These are phyloP conservation scores for Trametes elegans DNA, from an alignment of 768 basidiomycete genomes.

Conservation along the genomic window DNA sequence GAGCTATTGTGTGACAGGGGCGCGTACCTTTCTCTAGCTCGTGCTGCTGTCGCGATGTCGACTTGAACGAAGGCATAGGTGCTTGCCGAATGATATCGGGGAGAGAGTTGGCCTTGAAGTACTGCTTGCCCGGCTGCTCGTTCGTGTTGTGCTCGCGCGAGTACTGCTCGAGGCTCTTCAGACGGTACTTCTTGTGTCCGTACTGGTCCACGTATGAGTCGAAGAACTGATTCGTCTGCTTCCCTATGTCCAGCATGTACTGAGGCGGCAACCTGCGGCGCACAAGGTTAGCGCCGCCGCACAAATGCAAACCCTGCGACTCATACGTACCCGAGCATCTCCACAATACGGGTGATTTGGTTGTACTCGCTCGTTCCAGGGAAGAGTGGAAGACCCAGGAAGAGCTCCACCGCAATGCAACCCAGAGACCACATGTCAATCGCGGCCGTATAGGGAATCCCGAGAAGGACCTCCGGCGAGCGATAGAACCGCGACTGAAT, in stretches of 20 bases:
- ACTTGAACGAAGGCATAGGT: slow-evolving; percentile 86
- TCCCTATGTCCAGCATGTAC: slow-evolving; percentile 94
- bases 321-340: slow-evolving; percentile 89
- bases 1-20: background rate
- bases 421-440: slow-evolving; percentile 99
- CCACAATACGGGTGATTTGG: slow-evolving; percentile 93
- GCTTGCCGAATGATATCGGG: slow-evolving; percentile 96
- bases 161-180: slow-evolving; percentile 95
- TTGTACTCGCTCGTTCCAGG: slow-evolving; percentile 99
- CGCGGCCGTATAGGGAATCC: slow-evolving; percentile 88
- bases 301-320: background rate
- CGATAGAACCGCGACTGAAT: slow-evolving; percentile 99
- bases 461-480: slow-evolving; percentile 94
- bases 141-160: slow-evolving; percentile 92
- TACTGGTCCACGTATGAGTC: slow-evolving; percentile 71
- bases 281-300: background rate
- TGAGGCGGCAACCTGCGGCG: slow-evolving; percentile 73
- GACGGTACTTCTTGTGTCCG: slow-evolving; percentile 78
- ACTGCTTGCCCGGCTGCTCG: slow-evolving; percentile 98
- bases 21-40: slow-evolving; percentile 87
- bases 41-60: slow-evolving; percentile 53
- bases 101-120: slow-evolving; percentile 91
- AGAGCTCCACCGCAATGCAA: slow-evolving; percentile 97
- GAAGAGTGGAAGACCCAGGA: slow-evolving; percentile 93
- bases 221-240: slow-evolving; percentile 94